Base-by-base conservation (phyloP, 495 filamentous ascomycete species). In the Penicillium egyptiacum region DNA sequence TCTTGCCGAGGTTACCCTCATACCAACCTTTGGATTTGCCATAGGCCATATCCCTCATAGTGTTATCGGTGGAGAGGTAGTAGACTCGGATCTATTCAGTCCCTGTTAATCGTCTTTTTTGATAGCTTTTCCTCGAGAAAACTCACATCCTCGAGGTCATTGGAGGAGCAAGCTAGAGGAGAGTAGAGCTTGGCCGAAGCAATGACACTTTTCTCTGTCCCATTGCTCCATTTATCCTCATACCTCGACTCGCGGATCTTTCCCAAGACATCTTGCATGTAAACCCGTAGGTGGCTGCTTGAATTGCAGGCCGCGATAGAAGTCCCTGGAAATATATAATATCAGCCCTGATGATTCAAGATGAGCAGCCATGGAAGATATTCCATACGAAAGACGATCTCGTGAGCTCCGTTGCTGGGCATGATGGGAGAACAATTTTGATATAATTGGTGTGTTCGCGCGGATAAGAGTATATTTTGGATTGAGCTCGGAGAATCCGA, bases 201-300 rank as follows among this genome's bases (percentile, higher is more conserved):
- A 46, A 63, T 37, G 42, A 42, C 26, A 8, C 57, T 57, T 25
- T 56, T 58, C 20, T 51, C 60, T 2, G 56, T 58, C 2, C 61
- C 57, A n/a, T 55, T 55, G 43, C 40, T 33, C 57, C 61, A 63
- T 25, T 25, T 30, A 1, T 26, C 25, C 7, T 60, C 61, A 42
- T 63, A 60, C 0, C 45, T 35, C 17, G 45, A 22, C 37, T 63
- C 61, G 3, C 56, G 49, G 28, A 60, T 56, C 12, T 46, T 40
- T 10, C 61, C 61, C 9, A 47, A 12, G 8, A 58, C 57, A 50
- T 60, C 57, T 48, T 57, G 56, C 33, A 60, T 60, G 45, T 63
- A 63, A 3, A 63, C 57, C 20, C 61, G 57, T 30, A 60, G 53
- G n/a, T 51, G 33, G 35, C 25, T 46, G 45, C 28, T 31, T n/a